Evolutionary conservation across 805 yeast species (phyloP).

Genomic region (Osmozyma mogii): DNA sequence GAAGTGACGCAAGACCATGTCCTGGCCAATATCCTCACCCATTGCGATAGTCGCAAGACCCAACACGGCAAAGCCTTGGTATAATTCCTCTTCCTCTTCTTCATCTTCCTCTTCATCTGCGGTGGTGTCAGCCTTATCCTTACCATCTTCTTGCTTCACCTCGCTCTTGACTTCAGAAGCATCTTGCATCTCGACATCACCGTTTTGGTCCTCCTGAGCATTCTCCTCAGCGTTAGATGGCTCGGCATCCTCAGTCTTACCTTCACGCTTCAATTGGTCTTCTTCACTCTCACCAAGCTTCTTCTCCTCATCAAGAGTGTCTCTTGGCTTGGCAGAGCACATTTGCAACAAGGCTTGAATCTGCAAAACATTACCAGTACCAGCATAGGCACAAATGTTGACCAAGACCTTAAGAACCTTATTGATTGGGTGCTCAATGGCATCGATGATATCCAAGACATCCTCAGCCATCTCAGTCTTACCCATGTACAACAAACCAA

Average conservation of each 20-base stretch:
- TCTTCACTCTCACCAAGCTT: conserved; percentile 44
- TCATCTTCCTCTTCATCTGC: conserved; percentile 18
- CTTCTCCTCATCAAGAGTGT: conserved; percentile 49
- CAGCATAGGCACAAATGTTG: conserved; percentile 90
- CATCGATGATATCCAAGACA: conserved; percentile 86
- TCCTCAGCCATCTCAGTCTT: conserved; percentile 92
- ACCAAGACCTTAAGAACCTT: conserved; percentile 84
- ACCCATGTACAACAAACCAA: conserved; percentile 88
- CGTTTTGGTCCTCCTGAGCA: conserved; percentile 6
- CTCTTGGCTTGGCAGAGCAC: conserved; percentile 66
- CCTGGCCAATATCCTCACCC: conserved; percentile 98
- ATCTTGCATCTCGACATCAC: neutral
- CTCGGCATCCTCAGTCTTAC: conserved; percentile 16
- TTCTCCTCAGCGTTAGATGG: conserved; percentile 13
- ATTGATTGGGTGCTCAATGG: conserved; percentile 91
- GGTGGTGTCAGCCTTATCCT: conserved; percentile 23
- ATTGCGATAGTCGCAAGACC: conserved; percentile 92
- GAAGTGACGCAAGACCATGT: conserved; percentile 94
- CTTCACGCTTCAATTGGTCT: conserved; percentile 19
- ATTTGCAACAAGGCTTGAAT: conserved; percentile 86
- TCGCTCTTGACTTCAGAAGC: conserved; percentile 11
- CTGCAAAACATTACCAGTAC: conserved; percentile 94
- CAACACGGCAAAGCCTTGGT: conserved; percentile 84
- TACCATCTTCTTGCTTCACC: conserved; percentile 12
- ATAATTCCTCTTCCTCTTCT: conserved; percentile 46